Evolutionary conservation across 257 asterid species (phyloP).

Genomic region (Orobanche coerulescens): DNA sequence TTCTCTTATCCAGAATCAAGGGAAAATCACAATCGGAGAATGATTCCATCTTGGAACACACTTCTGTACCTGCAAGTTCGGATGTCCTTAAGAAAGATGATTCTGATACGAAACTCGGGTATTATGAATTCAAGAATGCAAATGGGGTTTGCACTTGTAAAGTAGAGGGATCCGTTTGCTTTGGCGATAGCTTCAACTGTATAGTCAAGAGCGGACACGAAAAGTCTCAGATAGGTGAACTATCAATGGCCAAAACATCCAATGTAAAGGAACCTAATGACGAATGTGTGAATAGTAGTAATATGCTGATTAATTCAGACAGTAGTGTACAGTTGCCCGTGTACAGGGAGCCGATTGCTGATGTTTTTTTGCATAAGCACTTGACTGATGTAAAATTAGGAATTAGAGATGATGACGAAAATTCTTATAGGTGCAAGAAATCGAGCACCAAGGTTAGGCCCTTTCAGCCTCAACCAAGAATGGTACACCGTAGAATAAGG

Average conservation of each 20-base stretch:
- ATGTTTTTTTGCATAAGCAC: conserved; percentile 51
- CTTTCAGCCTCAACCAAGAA: conserved; percentile 50
- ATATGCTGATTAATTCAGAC: conserved; percentile 46
- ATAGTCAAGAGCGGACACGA: conserved; percentile 34
- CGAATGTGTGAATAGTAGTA: conserved; percentile 54
- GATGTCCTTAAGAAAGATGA: conserved; percentile 37
- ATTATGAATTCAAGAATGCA: conserved; percentile 20
- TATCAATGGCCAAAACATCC: conserved; percentile 41
- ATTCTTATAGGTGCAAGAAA: conserved; percentile 67
- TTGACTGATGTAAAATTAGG: conserved; percentile 78
- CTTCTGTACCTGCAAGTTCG: conserved; percentile 32
- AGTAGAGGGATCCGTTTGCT: conserved; percentile 24
- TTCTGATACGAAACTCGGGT: conserved; percentile 40
- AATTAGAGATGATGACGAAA: conserved; percentile 94
- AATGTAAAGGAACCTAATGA: conserved; percentile 47
- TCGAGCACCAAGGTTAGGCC: conserved; percentile 57
- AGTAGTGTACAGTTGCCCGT: conserved; percentile 83
- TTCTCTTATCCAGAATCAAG: conserved; percentile 29
- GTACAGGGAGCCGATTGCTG: conserved; percentile 57
- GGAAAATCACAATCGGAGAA: conserved; percentile 33
- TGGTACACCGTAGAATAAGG: conserved; percentile 55
- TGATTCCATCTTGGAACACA: conserved; percentile 38
- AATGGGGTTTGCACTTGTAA: conserved; percentile 23
- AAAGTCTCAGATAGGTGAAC: conserved; percentile 28
- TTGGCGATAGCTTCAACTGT: conserved; percentile 25